Evolutionary conservation across 2,329 filamentous ascomycete species (phyloP), one percentile per base, ranked within the genome.

Genomic region (Arthrobotrys sphaeroides): DNA sequence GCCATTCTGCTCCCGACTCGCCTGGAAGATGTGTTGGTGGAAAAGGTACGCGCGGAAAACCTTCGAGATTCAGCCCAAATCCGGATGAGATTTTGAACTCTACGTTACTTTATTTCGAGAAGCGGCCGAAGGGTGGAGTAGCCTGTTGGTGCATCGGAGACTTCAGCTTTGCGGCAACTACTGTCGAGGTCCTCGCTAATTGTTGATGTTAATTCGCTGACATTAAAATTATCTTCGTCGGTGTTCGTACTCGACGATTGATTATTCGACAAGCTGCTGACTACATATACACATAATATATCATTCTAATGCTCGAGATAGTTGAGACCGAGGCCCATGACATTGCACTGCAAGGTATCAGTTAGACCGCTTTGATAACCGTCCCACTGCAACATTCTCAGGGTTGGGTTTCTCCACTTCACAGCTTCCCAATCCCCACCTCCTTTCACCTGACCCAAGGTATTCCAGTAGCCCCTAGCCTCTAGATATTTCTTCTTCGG

Each of bases 391-490:
- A 72, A 51, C n/a, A 24, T 22, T 16, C 67, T 72, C 67, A 72
- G 64, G 1, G 47, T 72, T 13, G 67, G 67, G 4, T 59, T 65
- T 10, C 33, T 51, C 16, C 28, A 51, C 22, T 65, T 72, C 38
- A 65, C 57, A 40, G 73, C 24, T 33, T 79, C 77, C 82, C 83
- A 83, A 31, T 38, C 42, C 0, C 81, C 82, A 10, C 78, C 74
- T 4, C 65, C 73, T 45, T 77, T 65, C 3, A 81, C 75, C 69
- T 81, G 80, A 2, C 67, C 70, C 65, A 81, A 64, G n/a, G 82
- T 82, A 0, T 76, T 77, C 65, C 16, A 53, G 49, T 81, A 80
- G 0, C 80, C 81, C 38, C 82, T 77, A 1, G 79, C 81, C 36
- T 38, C 22, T n/a, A 84, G 49, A 57, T 80, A 83, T 13, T 38